Evolutionary conservation across 345 rosid species (phyloP).

Genomic region (Lumnitzera littorea): DNA sequence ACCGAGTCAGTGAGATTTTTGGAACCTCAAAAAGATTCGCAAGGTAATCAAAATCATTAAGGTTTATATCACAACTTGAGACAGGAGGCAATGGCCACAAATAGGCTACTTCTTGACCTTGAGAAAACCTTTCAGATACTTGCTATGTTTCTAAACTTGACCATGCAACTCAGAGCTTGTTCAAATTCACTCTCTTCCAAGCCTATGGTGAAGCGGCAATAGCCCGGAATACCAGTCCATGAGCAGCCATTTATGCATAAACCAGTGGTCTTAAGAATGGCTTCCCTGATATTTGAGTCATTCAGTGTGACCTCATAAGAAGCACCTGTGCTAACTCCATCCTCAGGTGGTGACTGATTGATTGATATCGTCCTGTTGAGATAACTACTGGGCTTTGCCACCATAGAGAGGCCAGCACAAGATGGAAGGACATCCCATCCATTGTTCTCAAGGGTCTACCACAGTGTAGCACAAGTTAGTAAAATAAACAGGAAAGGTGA

Average conservation of each 20-base stretch:
- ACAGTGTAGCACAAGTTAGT: not conserved
- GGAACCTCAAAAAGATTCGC: no score
- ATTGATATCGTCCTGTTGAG: conserved; percentile 49
- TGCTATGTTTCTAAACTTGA: conserved; percentile 37
- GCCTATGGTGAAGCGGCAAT: conserved; percentile 83
- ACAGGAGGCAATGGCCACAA: not conserved
- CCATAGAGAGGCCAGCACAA: conserved; percentile 69
- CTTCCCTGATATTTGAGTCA: conserved; percentile 65
- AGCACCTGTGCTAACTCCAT: not conserved
- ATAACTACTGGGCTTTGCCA: conserved; percentile 70
- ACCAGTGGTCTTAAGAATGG: conserved; percentile 56
- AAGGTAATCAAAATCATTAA: no score
- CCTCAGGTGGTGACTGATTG: conserved; percentile 14
- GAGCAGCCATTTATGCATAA: conserved; percentile 73
- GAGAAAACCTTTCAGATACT: conserved; percentile 9
- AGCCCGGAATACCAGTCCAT: conserved; percentile 89
- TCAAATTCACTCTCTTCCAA: conserved; percentile 65
- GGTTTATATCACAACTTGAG: not conserved
- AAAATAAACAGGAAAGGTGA: not conserved
- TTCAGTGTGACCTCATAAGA: conserved; percentile 40
- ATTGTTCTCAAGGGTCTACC: conserved; percentile 56
- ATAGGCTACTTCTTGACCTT: not conserved
- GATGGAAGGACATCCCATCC: conserved; percentile 87
- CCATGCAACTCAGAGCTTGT: conserved; percentile 58
- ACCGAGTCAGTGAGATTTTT: no score